Evolutionary conservation across 2,329 filamentous ascomycete genomes (phyloP).

Genomic region (Huntiella abstrusa): DNA sequence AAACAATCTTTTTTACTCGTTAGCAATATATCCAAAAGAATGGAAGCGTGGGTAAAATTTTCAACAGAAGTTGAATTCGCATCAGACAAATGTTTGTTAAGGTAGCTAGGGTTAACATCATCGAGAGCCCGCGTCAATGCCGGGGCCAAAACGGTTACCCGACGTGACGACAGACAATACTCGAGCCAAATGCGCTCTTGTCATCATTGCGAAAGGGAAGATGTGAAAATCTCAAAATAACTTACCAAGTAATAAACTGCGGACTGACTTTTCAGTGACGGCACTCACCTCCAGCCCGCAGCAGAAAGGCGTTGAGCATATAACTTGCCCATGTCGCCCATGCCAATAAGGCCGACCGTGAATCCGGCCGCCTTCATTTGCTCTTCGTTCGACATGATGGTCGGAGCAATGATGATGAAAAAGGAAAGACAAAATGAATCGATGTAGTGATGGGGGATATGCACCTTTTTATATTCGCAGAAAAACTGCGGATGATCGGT

Average conservation of each 20-base stretch:
- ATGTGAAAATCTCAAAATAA: conserved; percentile 10
- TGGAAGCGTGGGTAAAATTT: background rate
- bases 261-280: conserved; percentile 7
- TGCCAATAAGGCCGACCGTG: conserved; percentile 84
- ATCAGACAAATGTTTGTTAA: conserved; percentile 68
- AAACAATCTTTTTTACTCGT: conserved; percentile 2
- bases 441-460: background rate
- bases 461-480: conserved; percentile 5
- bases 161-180: conserved; percentile 50
- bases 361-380: conserved; percentile 39
- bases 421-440: conserved; percentile 1
- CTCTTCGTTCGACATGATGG: conserved; percentile 4
- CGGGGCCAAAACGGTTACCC: conserved; percentile 59
- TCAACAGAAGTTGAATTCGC: conserved; percentile 3
- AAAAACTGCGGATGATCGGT: background rate
- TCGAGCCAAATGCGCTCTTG: conserved; percentile 99
- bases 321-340: conserved; percentile 99
- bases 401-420: background rate
- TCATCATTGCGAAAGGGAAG: conserved; percentile 54
- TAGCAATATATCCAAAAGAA: conserved; percentile 4
- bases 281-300: conserved; percentile 79
- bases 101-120: conserved; percentile 99
- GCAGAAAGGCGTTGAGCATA: conserved; percentile 75
- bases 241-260: conserved; percentile 21
- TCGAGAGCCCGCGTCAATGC: conserved; percentile 48